Evolutionary conservation across 306 rosid species (phyloP).

Genomic region (Cyclanthera cordifolia): DNA sequence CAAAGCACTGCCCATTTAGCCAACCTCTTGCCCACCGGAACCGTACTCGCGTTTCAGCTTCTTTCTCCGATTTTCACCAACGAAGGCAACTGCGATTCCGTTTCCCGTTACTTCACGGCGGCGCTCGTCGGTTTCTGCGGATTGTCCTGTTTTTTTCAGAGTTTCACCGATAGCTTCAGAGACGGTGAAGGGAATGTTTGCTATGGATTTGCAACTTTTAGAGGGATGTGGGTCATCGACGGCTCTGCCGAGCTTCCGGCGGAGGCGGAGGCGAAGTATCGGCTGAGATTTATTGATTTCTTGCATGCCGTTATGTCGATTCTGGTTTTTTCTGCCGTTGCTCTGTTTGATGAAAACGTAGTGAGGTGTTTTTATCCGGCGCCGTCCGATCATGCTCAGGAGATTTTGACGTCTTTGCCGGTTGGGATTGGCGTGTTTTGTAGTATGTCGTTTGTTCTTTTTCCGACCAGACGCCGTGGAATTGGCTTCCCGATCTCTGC

Average conservation of each 20-base stretch:
- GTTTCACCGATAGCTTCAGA: constrained; percentile 64
- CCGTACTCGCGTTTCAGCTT: constrained; percentile 79
- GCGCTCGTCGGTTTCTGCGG: constrained; percentile 41
- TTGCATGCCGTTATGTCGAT: constrained; percentile 57
- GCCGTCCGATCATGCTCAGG: constrained; percentile 50
- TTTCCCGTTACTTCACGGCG: constrained; percentile 31
- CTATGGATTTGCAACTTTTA: constrained; percentile 46
- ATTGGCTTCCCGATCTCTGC: constrained; percentile 72
- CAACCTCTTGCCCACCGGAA: constrained; percentile 77
- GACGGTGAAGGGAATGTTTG: constrained; percentile 51
- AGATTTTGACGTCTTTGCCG: constrained; percentile 42
- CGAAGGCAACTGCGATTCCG: constrained; percentile 49
- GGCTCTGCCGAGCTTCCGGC: constrained; percentile 25
- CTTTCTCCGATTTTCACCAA: constrained; percentile 66
- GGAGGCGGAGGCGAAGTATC: constrained; percentile 31
- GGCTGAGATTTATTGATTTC: constrained; percentile 45
- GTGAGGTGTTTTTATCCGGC: constrained; percentile 55
- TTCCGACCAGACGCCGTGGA: constrained; percentile 69
- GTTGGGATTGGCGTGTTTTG: constrained; percentile 52
- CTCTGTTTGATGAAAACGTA: constrained; percentile 54
- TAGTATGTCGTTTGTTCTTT: constrained; percentile 43
- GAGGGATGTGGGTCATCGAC: constrained; percentile 78
- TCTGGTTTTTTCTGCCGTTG: constrained; percentile 52
- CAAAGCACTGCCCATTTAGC: constrained; percentile 75
- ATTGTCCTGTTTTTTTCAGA: constrained; percentile 38